A percentile compares a stretch with the other conserved stretches of the same genome.
Conservation (phyloP, 2,329 filamentous ascomycete genomes). For the Diaporthe citriasiana region DNA sequence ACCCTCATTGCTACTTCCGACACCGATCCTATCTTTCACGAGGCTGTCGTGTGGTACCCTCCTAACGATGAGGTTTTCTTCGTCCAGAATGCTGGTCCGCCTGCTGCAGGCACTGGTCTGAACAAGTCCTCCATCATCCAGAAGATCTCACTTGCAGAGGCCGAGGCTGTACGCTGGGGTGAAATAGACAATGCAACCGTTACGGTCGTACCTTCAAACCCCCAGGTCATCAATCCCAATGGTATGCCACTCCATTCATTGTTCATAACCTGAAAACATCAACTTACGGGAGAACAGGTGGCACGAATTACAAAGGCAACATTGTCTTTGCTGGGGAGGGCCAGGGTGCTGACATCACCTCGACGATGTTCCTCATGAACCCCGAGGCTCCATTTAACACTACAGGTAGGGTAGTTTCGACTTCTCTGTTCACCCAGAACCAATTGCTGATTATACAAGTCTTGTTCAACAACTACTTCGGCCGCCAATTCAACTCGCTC, state of each 20-base stretch:
- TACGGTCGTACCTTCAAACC: constrained; percentile 56
- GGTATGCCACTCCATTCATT: constrained; percentile 47
- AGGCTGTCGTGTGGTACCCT: constrained; percentile 67
- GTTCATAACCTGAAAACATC: neutral
- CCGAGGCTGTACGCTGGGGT: constrained; percentile 54
- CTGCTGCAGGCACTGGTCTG: constrained; percentile 62
- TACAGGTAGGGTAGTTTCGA: constrained; percentile 46
- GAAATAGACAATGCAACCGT: constrained; percentile 59
- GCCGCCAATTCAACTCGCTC: constrained; percentile 71
- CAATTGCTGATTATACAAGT: constrained; percentile 46
- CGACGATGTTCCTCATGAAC: constrained; percentile 60
- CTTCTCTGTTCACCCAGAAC: neutral
- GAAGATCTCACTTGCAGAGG: constrained; percentile 63
- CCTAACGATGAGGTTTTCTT: constrained; percentile 68
- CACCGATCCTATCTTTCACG: constrained; percentile 65
- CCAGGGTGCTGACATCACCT: constrained; percentile 58
- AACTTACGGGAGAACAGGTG: constrained; percentile 44
- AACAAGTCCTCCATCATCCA: constrained; percentile 65
- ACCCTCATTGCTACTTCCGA: constrained; percentile 63
- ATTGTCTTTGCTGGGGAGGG: constrained; percentile 66
- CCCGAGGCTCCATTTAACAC: constrained; percentile 65
- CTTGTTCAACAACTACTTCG: constrained; percentile 72
- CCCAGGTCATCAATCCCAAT: constrained; percentile 64
- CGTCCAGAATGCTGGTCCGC: constrained; percentile 64
- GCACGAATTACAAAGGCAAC: constrained; percentile 63